Evolutionary conservation across 257 asterid genomes (phyloP), one percentile per base, ranked within the genome.

Genomic region (Nicotiana obtusifolia): DNA sequence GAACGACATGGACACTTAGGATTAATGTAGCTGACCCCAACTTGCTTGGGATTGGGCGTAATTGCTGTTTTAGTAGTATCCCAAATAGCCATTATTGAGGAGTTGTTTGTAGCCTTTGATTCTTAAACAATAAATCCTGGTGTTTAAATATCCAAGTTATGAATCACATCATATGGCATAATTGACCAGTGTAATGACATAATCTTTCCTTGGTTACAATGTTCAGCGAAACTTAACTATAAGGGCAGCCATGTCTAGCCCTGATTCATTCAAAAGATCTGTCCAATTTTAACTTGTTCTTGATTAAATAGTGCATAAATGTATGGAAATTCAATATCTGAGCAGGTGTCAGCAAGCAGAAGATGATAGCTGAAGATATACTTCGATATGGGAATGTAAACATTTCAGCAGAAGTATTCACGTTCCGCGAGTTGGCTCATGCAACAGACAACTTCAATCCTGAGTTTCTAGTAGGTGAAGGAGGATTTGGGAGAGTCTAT

Each of bases 401-500:
- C 82, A 85, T 87, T 73, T 91, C 95, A 6, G 91, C 95, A 14
- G 95, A 91, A 84, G 91, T 91, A 41, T 91, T 91, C 87, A 90
- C 98, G 56, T 95, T 95, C 81, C 91, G 97, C 0, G 99, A 93
- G 65, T 83, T 93, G 9, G 99, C 98, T 17, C 75, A 30, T 37
- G 94, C 98, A 4, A 93, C 98, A 4, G 93, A 95, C 67, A 93
- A 92, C 78, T 95, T 95, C 86, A 91, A 90, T 41, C 89, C 98
- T n/a, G 97, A 92, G 7, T 80, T 89, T 44, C 87, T 91, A 4
- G 86, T 95, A 10, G 98, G 97, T 5, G 95, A 93, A 87, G 99
- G 99, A 73, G 97, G 96, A 73, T 95, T 93, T 24, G 99, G 97
- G 59, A 88, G 98, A 80, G 99, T 95, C 64, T 95, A 93, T 65